These are phyloP conservation scores for Podospora comata DNA, from an alignment of 495 filamentous ascomycete genomes.

Conservation along the genomic window DNA sequence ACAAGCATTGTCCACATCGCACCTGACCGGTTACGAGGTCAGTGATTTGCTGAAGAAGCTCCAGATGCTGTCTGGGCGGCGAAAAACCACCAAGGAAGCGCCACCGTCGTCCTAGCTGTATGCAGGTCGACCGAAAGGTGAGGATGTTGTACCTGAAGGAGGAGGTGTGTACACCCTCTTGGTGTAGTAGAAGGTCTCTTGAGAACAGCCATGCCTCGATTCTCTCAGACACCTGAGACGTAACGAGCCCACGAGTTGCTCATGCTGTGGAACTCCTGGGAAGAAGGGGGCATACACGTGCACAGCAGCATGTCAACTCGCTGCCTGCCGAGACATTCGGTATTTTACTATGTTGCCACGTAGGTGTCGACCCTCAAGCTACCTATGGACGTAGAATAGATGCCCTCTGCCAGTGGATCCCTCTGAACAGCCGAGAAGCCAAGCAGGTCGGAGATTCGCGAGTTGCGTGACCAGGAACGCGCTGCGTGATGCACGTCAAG, in stretches of 20 bases:
- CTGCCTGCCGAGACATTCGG: not conserved
- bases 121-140: conserved; percentile 33
- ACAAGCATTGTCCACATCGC: conserved; percentile 6
- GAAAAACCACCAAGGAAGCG: conserved; percentile 19
- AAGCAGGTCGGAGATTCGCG: conserved; percentile 9
- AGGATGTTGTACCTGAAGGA: conserved; percentile 11
- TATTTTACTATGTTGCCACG: not conserved
- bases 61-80: conserved; percentile 12
- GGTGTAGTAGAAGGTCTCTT: not conserved
- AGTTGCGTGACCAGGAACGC: conserved; percentile 10
- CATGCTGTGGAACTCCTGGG: not conserved
- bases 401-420: not conserved
- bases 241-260: not conserved
- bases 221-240: not conserved
- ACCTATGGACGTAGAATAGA: not conserved
- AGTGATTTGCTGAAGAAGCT: conserved; percentile 17
- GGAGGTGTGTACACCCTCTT: conserved; percentile 8
- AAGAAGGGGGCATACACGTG: not conserved
- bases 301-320: not conserved
- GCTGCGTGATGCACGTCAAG: conserved; percentile 13
- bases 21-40: conserved; percentile 23
- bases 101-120: conserved; percentile 28
- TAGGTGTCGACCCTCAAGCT: not conserved
- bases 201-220: not conserved
- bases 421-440: conserved; percentile 4